Percentiles rank a stretch among this genome's conserved stretches.
Conservation (phyloP, 116 monocot species). For the Thalassia testudinum region DNA sequence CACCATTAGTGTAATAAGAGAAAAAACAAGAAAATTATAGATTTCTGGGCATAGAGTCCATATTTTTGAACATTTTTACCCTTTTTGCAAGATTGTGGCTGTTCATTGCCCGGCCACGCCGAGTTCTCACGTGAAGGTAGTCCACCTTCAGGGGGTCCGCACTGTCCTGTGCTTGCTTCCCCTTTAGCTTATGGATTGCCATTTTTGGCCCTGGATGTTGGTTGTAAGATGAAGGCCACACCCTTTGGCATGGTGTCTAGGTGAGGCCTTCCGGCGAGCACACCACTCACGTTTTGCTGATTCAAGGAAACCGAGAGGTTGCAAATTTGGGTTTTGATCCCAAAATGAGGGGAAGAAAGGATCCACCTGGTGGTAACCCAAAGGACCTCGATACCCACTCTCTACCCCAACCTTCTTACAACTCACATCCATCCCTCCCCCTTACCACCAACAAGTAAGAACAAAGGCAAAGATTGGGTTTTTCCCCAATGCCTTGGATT, state of each 20-base stretch:
- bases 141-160: slow-evolving; percentile 43
- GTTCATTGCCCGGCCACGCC: slow-evolving; percentile 86
- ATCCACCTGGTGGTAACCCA: slow-evolving; percentile 17
- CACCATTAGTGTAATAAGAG: not conserved
- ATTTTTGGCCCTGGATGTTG: slow-evolving; percentile 9
- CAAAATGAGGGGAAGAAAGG: slow-evolving; percentile 20
- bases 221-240: slow-evolving; percentile 10
- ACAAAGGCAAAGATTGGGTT: not conserved
- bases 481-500: not conserved
- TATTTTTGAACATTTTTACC: slow-evolving; percentile 15
- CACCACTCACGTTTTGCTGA: not conserved
- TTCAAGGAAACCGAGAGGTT: slow-evolving; percentile 6
- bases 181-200: slow-evolving; percentile 10
- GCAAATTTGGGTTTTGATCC: slow-evolving; percentile 18
- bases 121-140: slow-evolving; percentile 77
- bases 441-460: not conserved
- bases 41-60: not conserved
- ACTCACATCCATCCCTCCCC: slow-evolving; percentile 28
- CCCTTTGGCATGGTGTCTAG: slow-evolving; percentile 10
- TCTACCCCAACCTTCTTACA: slow-evolving; percentile 37
- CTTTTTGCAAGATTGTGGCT: slow-evolving; percentile 96
- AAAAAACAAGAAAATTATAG: not conserved
- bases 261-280: slow-evolving; percentile 9
- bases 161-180: slow-evolving; percentile 24
- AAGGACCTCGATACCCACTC: slow-evolving; percentile 21